phyloP scores from a whole-genome alignment of 495 filamentous ascomycete species.

The Jackrogersella minutella region DNA sequence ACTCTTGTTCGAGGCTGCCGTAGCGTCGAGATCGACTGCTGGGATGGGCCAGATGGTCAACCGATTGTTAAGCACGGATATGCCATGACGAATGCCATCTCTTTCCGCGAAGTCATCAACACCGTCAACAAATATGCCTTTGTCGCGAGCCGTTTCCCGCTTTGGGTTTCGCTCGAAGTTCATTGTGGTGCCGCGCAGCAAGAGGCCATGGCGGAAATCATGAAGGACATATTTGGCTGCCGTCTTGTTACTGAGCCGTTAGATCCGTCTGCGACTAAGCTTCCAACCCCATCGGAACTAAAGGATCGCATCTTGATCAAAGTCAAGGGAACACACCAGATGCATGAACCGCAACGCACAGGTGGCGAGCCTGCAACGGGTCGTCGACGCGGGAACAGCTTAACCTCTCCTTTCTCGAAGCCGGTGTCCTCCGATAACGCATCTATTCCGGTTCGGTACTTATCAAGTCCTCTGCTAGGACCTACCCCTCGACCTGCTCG shows the following conservation, averaged over 20 bases:
- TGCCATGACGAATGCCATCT: conserved; percentile 85
- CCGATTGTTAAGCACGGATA: conserved; percentile 89
- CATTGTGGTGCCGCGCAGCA: conserved; percentile 89
- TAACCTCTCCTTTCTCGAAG: conserved; percentile 77
- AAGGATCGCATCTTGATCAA: conserved; percentile 88
- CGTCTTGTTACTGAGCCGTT: conserved; percentile 79
- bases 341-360: conserved; percentile 50
- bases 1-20: conserved; percentile 90
- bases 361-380: conserved; percentile 52
- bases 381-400: conserved; percentile 76
- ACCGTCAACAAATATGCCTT: conserved; percentile 96
- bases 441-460: conserved; percentile 59
- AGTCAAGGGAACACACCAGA: conserved; percentile 72
- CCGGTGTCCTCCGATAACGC: conserved; percentile 63
- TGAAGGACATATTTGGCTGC: conserved; percentile 81
- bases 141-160: conserved; percentile 76
- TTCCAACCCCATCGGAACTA: conserved; percentile 88
- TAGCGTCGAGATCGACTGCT: conserved; percentile 97
- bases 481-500: conserved; percentile 48
- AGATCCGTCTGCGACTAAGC: conserved; percentile 65
- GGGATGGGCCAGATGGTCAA: conserved; percentile 87
- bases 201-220: conserved; percentile 86
- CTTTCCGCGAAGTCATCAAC: conserved; percentile 87
- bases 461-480: conserved; percentile 64
- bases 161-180: conserved; percentile 94